phyloP scores from a whole-genome alignment of 2,329 filamentous ascomycete genomes.

The Colletotrichum sp. region DNA sequence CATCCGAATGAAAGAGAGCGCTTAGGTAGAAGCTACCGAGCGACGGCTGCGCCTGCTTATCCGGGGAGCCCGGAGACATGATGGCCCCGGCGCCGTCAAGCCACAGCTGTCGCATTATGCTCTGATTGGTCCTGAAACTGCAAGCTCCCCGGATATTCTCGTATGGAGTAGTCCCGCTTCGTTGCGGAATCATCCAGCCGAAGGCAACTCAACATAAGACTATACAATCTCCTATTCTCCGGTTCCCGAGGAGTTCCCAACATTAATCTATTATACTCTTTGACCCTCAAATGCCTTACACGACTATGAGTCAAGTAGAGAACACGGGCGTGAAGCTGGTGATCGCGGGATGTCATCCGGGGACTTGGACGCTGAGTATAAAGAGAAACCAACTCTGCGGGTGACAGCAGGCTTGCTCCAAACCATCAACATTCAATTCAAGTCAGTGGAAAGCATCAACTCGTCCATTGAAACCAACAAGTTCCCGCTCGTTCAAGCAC shows the following conservation, averaged over 20 bases:
- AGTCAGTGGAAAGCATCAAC: fast-evolving
- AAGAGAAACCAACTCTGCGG: fast-evolving
- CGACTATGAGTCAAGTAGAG: neutral
- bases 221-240: neutral
- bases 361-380: fast-evolving
- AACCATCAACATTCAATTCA: fast-evolving
- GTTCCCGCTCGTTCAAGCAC: fast-evolving
- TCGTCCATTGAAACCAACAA: neutral
- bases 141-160: too few species aligned
- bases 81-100: too few species aligned
- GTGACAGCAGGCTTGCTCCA: fast-evolving
- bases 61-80: too few species aligned
- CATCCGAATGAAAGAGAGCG: too few species aligned
- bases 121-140: too few species aligned
- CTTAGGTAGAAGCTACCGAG: too few species aligned
- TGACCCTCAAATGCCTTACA: neutral
- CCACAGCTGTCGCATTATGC: fast-evolving
- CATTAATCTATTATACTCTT: neutral
- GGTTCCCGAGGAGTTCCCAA: neutral
- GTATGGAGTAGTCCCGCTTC: too few species aligned
- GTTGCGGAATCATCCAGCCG: too few species aligned
- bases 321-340: too few species aligned
- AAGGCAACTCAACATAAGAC: neutral
- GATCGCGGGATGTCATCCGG: neutral
- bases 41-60: too few species aligned